phyloP scores from a whole-genome alignment of 148 eudicot genomes.

The Cornus suecica region DNA sequence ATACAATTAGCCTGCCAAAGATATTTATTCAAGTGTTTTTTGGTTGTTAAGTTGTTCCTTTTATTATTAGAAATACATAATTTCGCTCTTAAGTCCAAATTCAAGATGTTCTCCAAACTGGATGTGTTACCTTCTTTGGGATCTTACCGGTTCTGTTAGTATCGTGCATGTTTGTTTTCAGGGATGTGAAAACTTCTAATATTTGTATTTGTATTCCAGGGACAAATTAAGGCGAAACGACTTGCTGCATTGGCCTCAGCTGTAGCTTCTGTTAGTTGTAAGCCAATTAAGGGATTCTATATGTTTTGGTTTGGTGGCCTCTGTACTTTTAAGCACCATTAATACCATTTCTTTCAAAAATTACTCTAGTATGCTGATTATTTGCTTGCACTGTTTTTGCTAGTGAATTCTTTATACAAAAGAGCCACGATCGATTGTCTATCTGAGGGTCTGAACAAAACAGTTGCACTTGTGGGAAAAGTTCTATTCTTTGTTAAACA shows the following conservation, averaged over 20 bases:
- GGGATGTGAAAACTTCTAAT: not conserved
- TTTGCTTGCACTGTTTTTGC: constrained; percentile 6
- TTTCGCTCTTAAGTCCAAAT: not conserved
- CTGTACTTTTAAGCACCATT: not conserved
- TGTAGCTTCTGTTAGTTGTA: constrained; percentile 53
- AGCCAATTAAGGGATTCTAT: constrained; percentile 25
- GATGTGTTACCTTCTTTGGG: not conserved
- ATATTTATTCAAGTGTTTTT: not conserved
- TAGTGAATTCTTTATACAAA: constrained; percentile 59
- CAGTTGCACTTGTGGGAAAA: constrained; percentile 59
- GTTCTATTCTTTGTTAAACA: constrained; percentile 65
- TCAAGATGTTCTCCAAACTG: not conserved
- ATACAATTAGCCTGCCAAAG: too few relatives aligned
- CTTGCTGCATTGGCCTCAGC: constrained; percentile 59
- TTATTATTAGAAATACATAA: not conserved
- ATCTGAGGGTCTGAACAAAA: constrained; percentile 71
- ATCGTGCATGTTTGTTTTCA: not conserved
- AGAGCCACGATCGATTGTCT: constrained; percentile 55
- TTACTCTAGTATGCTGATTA: not conserved
- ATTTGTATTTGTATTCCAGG: constrained; percentile 37
- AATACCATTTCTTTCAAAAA: constrained; percentile 14
- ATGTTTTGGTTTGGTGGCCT: constrained; percentile 2
- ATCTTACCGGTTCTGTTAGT: not conserved
- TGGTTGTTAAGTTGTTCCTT: not conserved
- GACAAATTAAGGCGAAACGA: constrained; percentile 61